Evolutionary conservation across 2,329 filamentous ascomycete genomes (phyloP), one percentile per base, ranked within the genome.

Genomic region (Trichophyton mentagrophytes): DNA sequence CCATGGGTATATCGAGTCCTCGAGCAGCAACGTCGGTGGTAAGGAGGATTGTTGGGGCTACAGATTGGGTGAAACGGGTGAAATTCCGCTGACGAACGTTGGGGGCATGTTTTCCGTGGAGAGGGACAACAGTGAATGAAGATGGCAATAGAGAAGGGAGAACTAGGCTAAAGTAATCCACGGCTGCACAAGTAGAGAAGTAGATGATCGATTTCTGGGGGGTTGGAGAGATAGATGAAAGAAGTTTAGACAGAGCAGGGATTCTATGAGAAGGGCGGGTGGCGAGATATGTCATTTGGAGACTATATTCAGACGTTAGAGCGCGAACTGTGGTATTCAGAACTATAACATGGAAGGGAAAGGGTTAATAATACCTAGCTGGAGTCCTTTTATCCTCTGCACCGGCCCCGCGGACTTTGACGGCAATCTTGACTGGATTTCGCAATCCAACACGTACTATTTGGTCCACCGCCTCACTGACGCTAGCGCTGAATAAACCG

Each of bases 391-490:
- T 87, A 71, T 97, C 92, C 64, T 92, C 85, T 1, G 82, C 82
- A 20, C 88, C 89, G 20, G 77, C 83, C 77, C 74, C 84, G 74
- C 91, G 93, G 59, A 99, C 93, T 68, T 92, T 93, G 58, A 97
- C 93, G 9, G 89, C 87, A 63, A 99, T 90, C 69, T 95, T 95
- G 68, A 96, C 91, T 0, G 93, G 93, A 73, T 99, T 97, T 42
- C 93, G 82, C 65, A 97, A 77, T 20, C 93, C 93, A 6, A 96
- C 90, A 40, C 91, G 83, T 59, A 99, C 90, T 60, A 99, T 87
- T 70, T 96, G 89, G 64, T 91, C 86, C 0, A 99, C 89, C 1
- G 93, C 93, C 70, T 97, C 93, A 67, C 88, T 93, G n/a, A 99
- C 88, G 68, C 88, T 95, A 11, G 93, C 93, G 69, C 90, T 96